Conservation (phyloP, 176 grass and related monocot genomes). For the Zizania latifolia region DNA sequence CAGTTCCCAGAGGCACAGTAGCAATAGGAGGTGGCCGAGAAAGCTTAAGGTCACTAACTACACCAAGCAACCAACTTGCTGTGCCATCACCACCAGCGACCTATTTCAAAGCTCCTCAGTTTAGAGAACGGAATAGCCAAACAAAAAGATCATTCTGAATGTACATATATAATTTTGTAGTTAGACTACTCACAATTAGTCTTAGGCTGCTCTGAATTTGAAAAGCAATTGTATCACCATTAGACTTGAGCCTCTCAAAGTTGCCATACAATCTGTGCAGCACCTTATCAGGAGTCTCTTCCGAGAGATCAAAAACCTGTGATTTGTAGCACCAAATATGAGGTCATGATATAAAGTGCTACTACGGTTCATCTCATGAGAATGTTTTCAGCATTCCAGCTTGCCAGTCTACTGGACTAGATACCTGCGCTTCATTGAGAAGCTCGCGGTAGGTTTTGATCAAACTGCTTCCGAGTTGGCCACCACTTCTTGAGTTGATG, state of each 20-base stretch:
- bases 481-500: slow-evolving; percentile 91
- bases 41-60: slow-evolving; percentile 92
- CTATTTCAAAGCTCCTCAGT: slow-evolving; percentile 43
- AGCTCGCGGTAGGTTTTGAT: slow-evolving; percentile 75
- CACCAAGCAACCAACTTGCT: slow-evolving; percentile 96
- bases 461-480: slow-evolving; percentile 71
- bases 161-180: not conserved
- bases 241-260: slow-evolving; percentile 71
- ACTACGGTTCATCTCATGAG: not conserved
- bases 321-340: not conserved
- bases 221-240: slow-evolving; percentile 18
- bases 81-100: slow-evolving; percentile 98
- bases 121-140: not conserved
- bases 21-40: slow-evolving; percentile 66
- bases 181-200: slow-evolving; percentile 61
- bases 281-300: slow-evolving; percentile 87
- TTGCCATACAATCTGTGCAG: slow-evolving; percentile 74
- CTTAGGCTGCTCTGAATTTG: slow-evolving; percentile 60
- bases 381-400: not conserved
- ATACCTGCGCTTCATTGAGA: slow-evolving; percentile 85
- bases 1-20: slow-evolving; percentile 93
- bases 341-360: not conserved
- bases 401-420: not conserved
- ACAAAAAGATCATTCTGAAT: not conserved
- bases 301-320: slow-evolving; percentile 89